Evolutionary conservation across 2,329 filamentous ascomycete genomes (phyloP).

Genomic region (Fusarium drepaniforme): DNA sequence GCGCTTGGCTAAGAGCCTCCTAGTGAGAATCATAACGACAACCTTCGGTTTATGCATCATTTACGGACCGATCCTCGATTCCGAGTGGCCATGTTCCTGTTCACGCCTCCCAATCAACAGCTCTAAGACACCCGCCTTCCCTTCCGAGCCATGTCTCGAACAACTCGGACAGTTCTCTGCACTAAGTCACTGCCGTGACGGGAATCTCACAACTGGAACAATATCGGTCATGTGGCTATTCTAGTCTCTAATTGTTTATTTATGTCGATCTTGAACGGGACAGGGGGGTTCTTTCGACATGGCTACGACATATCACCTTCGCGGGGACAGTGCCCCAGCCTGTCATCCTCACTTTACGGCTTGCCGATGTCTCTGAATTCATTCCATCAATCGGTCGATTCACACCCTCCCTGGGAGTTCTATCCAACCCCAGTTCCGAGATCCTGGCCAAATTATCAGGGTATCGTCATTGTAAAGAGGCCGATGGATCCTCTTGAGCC

Average conservation of each 20-base stretch:
- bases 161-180: not conserved
- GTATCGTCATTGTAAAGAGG: constrained; percentile 18
- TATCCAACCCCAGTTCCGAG: not conserved
- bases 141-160: not conserved
- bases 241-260: not conserved
- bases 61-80: constrained; percentile 20
- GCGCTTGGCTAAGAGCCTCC: not conserved
- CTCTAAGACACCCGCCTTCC: constrained; percentile 5
- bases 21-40: not conserved
- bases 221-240: not conserved
- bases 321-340: not conserved
- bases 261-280: constrained; percentile 25
- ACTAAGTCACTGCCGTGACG: not conserved
- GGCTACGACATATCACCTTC: not conserved
- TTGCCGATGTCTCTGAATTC: not conserved
- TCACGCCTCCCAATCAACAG: constrained; percentile 18
- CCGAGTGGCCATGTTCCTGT: constrained; percentile 22
- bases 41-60: constrained; percentile 32
- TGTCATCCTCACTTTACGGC: constrained; percentile 5
- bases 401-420: not conserved
- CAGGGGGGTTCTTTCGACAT: constrained; percentile 1
- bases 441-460: constrained; percentile 30
- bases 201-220: not conserved
- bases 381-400: not conserved
- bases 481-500: constrained; percentile 16